A percentile compares a stretch with the other conserved stretches of the same genome.
phyloP scores from a whole-genome alignment of 306 rosid genomes.

The Lathyrus tuberosus region DNA sequence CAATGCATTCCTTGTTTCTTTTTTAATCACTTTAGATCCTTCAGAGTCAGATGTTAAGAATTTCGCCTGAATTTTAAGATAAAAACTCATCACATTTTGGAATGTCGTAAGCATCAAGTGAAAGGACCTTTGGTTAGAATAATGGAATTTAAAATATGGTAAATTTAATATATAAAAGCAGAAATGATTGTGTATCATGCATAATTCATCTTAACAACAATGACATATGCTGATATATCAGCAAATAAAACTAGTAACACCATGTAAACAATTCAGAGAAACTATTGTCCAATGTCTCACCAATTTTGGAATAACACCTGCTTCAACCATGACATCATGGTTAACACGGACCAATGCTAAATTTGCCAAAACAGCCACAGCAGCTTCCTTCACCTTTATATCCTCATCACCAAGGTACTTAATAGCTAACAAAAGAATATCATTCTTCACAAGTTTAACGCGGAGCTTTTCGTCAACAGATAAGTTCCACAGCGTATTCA shows the following conservation, averaged over 20 bases:
- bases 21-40: constrained; percentile 64
- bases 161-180: constrained; percentile 4
- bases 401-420: constrained; percentile 79
- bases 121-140: constrained; percentile 13
- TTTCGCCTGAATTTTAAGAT: constrained; percentile 59
- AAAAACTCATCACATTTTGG: constrained; percentile 26
- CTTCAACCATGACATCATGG: constrained; percentile 77
- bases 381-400: constrained; percentile 76
- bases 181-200: background rate
- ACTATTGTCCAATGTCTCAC: constrained; percentile 51
- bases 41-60: constrained; percentile 48
- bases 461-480: constrained; percentile 79
- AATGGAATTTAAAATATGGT: constrained; percentile 28
- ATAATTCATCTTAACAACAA: constrained; percentile 23
- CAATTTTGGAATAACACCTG: constrained; percentile 80
- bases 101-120: constrained; percentile 32
- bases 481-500: constrained; percentile 80
- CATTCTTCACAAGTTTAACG: constrained; percentile 55
- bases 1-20: constrained; percentile 86
- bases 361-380: constrained; percentile 83
- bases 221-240: constrained; percentile 28
- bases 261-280: constrained; percentile 25
- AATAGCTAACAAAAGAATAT: constrained; percentile 59
- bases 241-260: constrained; percentile 14
- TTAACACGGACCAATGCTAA: constrained; percentile 64